Percentiles rank a stretch among this genome's conserved stretches.
Evolutionary conservation across 495 filamentous ascomycete species (phyloP).

Genomic region (Evansstolkia leycettana): DNA sequence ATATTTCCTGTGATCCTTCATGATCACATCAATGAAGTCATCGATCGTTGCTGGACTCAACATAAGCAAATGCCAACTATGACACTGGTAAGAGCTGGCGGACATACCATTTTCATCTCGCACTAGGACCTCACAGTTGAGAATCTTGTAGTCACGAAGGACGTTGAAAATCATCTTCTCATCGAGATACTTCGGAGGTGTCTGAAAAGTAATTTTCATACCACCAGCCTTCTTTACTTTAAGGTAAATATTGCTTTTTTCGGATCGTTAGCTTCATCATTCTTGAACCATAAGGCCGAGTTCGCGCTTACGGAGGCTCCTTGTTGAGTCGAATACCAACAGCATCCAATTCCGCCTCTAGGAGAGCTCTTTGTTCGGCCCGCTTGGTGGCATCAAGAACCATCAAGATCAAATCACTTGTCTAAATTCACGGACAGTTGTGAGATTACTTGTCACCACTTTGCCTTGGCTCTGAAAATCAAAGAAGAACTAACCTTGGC

Average conservation of each 20-base stretch:
- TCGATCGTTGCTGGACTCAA: slow-evolving; percentile 68
- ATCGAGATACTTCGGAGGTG: slow-evolving; percentile 78
- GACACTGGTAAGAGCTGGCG: too few relatives aligned
- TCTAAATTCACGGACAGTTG: slow-evolving; percentile 41
- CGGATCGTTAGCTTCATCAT: slow-evolving; percentile 7
- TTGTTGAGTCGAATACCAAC: slow-evolving; percentile 92
- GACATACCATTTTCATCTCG: slow-evolving; percentile 73
- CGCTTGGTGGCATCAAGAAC: slow-evolving; percentile 93
- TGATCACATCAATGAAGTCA: slow-evolving; percentile 98
- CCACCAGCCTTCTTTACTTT: slow-evolving; percentile 94
- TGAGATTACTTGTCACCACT: neutral
- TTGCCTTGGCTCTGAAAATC: neutral
- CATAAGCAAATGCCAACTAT: neutral
- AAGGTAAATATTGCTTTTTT: slow-evolving; percentile 84
- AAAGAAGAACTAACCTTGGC: slow-evolving; percentile 46
- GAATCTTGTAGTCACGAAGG: slow-evolving; percentile 93
- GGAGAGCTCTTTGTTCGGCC: slow-evolving; percentile 79
- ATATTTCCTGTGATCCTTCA: slow-evolving; percentile 97
- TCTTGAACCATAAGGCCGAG: too few relatives aligned
- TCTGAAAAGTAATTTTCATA: slow-evolving; percentile 95
- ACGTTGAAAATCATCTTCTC: slow-evolving; percentile 98
- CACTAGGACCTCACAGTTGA: slow-evolving; percentile 93
- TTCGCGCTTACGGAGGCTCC: slow-evolving; percentile 63
- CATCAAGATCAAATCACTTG: slow-evolving; percentile 95
- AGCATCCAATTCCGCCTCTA: slow-evolving; percentile 90